Percentiles rank a stretch among this genome's conserved stretches.
phyloP scores from a whole-genome alignment of 768 basidiomycete genomes.

The Symmetrospora coprosmae region DNA sequence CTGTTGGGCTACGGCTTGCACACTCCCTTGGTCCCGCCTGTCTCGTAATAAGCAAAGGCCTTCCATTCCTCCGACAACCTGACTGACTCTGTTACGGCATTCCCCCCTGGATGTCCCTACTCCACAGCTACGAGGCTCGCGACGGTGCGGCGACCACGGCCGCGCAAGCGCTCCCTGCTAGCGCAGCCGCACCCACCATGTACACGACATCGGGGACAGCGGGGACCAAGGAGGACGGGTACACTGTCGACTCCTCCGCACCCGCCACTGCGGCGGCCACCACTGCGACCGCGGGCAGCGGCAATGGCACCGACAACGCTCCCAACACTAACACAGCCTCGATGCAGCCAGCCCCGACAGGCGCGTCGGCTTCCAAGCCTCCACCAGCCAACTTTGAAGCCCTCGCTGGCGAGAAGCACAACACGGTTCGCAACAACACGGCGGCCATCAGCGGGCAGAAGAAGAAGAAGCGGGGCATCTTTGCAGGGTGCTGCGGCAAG shows the following conservation, averaged over 20 bases:
- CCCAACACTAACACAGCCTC: no score
- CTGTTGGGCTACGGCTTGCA: no score
- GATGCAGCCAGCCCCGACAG: no score
- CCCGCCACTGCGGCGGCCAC: constrained; percentile 3
- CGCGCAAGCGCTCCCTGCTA: no score
- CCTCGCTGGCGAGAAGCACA: not conserved
- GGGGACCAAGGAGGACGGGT: not conserved
- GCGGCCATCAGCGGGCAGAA: no score
- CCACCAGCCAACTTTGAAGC: no score
- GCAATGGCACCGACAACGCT: constrained; percentile 10
- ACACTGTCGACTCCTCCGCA: not conserved
- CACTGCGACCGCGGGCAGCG: constrained; percentile 4
- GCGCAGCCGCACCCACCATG: not conserved
- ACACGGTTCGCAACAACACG: no score
- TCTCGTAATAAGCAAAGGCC: no score
- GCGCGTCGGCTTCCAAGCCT: no score
- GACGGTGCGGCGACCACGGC: not conserved
- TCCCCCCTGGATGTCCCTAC: not conserved
- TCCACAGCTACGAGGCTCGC: constrained; percentile 19
- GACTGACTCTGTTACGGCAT: not conserved
- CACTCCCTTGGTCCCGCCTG: no score
- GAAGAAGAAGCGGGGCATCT: constrained; percentile 10
- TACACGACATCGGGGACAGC: not conserved
- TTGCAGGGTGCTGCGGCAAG: constrained; percentile 4
- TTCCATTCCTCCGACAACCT: no score